phyloP scores from a whole-genome alignment of 164 flowering plant species.

The Warburgia ugandensis region DNA sequence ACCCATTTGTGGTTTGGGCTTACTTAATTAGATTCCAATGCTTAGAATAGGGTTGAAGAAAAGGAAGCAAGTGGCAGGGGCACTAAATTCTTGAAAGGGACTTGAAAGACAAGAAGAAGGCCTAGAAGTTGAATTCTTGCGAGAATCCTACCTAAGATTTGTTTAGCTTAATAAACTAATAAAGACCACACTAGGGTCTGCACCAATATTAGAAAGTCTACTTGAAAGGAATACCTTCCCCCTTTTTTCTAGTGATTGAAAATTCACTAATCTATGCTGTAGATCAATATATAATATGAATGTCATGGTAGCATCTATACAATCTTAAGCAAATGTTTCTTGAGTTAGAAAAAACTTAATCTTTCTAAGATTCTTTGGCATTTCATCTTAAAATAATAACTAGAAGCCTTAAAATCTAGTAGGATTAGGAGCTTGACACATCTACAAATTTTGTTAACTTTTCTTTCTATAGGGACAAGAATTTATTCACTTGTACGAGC shows the following conservation, averaged over 20 bases:
- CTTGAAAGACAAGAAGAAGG: constrained; percentile 1
- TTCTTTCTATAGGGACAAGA: too few species aligned
- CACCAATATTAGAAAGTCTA: constrained; percentile 9
- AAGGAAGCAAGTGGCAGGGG: constrained; percentile 8
- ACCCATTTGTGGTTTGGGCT: background rate
- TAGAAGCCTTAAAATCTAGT: too few species aligned
- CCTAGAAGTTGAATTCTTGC: constrained; percentile 9
- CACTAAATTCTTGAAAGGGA: constrained; percentile 15
- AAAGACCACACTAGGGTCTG: constrained; percentile 4
- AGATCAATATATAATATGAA: background rate
- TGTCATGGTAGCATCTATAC: background rate
- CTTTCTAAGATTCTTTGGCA: constrained; percentile 5
- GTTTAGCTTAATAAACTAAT: background rate
- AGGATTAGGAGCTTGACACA: too few species aligned
- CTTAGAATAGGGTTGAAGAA: background rate
- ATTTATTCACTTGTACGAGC: too few species aligned
- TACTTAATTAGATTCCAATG: background rate
- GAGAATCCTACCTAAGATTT: constrained; percentile 11
- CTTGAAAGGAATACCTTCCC: constrained; percentile 3
- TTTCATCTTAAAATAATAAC: too few species aligned
- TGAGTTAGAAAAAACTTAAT: background rate
- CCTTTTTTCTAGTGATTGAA: constrained; percentile 4
- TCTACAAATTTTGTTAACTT: too few species aligned
- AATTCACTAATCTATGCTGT: background rate
- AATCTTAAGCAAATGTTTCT: background rate